Evolutionary conservation across 2,329 filamentous ascomycete genomes (phyloP), one percentile per base, ranked within the genome.

Genomic region (Westerdykella aurantiaca): DNA sequence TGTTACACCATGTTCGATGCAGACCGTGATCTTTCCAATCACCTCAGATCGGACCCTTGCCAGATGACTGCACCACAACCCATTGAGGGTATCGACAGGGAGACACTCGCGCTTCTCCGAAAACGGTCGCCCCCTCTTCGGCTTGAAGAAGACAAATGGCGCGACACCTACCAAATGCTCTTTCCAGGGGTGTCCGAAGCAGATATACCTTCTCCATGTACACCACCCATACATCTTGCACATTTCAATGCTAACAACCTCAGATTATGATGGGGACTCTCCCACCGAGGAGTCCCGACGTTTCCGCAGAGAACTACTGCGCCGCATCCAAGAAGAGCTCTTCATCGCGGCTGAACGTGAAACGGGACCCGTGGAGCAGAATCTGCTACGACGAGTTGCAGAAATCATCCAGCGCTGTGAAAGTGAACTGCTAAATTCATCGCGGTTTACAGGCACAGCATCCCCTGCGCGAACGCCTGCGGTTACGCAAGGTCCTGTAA

Each of bases 91-190:
- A 68, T 71, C 17, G 67, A 64, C 17, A 50, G 58, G 6, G 65
- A 68, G 7, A 63, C 67, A 11, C 54, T 68, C 22, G 60, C 61
- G 42, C 57, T 48, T 3, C 48, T 72, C 4, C 59, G 63, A 5
- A 69, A 63, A 6, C 53, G 68, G 51, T 64, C 51, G 53, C 65
- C 57, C 42, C 56, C 42, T 29, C 42, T 50, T 33, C 45, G 45
- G 38, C 54, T 48, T 40, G 69, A 70, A 31, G 55, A 57, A 7
- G 64, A 70, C 35, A 69, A 67, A 38, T 72, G 69, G 69, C 48
- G 46, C 5, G 61, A 67, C 29, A 62, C 68, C 14, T 71, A 67
- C 49, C 51, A 56, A 3, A 49, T 69, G 0, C 51, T 72, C 1
- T 71, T 72, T 29, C 66, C 68, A 0, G 58, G 51, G 2, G 55